A percentile compares a stretch with the other conserved stretches of the same genome.
Evolutionary conservation across 2,329 filamentous ascomycete genomes (phyloP).

Genomic region (Trichoderma atroviride): DNA sequence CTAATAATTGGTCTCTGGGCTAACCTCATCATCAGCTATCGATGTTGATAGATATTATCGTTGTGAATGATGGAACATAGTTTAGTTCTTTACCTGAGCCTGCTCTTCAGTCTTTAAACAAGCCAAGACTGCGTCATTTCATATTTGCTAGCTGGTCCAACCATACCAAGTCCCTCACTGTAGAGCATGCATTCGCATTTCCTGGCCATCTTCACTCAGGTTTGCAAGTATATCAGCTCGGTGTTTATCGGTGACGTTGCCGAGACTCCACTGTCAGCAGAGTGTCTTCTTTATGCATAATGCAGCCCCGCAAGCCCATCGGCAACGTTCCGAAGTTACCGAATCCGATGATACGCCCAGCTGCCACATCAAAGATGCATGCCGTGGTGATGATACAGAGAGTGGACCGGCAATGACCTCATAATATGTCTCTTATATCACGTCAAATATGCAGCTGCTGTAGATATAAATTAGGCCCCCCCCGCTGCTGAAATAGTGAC

Average conservation of each 20-base stretch:
- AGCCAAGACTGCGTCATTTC: neutral
- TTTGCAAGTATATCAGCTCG: neutral
- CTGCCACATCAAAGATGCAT: neutral
- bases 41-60: neutral
- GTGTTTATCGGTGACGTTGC: neutral
- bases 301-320: no score
- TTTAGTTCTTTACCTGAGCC: neutral
- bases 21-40: neutral
- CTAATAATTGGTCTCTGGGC: rapidly evolving
- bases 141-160: neutral
- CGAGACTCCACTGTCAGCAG: neutral
- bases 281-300: no score
- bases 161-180: neutral
- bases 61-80: neutral
- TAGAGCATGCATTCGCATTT: neutral
- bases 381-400: neutral
- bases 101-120: neutral
- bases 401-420: neutral
- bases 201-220: neutral
- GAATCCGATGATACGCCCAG: neutral
- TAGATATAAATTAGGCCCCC: neutral
- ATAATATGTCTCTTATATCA: neutral
- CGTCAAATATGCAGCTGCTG: neutral
- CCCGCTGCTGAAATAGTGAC: neutral
- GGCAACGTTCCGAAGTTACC: neutral